phyloP scores from a whole-genome alignment of 2,329 filamentous ascomycete species.

The Aspergillus carbonarius region DNA sequence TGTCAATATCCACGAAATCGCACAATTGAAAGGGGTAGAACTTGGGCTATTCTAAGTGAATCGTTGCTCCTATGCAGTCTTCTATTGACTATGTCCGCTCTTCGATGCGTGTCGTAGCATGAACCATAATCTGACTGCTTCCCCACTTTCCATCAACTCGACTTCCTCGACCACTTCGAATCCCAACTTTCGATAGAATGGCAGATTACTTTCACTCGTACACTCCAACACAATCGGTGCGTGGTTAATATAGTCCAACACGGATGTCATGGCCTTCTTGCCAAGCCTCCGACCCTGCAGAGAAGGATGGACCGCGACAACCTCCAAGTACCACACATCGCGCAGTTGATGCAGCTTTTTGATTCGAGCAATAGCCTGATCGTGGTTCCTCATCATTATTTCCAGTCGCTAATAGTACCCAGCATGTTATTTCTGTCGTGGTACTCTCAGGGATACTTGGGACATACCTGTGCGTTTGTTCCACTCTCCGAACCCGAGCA shows the following conservation, averaged over 20 bases:
- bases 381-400: conserved; percentile 14
- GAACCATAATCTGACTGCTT: conserved; percentile 21
- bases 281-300: conserved; percentile 26
- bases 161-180: conserved; percentile 24
- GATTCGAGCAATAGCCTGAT: conserved; percentile 4
- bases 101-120: conserved; percentile 17
- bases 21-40: conserved; percentile 22
- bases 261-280: conserved; percentile 16
- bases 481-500: conserved; percentile 15
- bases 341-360: neutral
- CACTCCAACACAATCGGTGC: conserved; percentile 24
- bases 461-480: conserved; percentile 14
- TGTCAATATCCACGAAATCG: conserved; percentile 23
- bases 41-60: conserved; percentile 19
- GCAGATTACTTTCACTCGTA: conserved; percentile 20
- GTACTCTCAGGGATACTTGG: neutral
- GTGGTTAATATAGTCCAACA: conserved; percentile 14
- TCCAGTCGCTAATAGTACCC: conserved; percentile 14
- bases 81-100: neutral
- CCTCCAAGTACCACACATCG: conserved; percentile 27
- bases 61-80: neutral
- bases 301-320: conserved; percentile 27
- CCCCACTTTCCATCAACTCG: conserved; percentile 15
- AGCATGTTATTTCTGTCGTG: neutral
- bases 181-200: conserved; percentile 25